phyloP scores from a whole-genome alignment of 371 early-diverging fungal genomes.

The Gilbertella persicaria region DNA sequence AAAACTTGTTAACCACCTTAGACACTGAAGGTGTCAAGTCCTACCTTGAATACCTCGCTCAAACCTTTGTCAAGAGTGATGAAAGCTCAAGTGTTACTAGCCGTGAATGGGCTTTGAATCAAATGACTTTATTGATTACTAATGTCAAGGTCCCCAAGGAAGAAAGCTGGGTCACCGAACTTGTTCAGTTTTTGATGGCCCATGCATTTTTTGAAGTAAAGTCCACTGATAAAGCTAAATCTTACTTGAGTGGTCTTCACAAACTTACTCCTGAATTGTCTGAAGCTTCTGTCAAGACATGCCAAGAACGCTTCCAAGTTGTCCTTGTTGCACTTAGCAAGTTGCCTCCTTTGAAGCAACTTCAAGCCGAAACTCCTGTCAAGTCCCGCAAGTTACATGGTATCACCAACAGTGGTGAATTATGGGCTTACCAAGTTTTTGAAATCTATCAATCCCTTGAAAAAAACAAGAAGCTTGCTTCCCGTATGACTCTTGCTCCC shows the following conservation, averaged over 20 bases:
- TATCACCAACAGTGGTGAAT: constrained; percentile 59
- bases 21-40: constrained; percentile 66
- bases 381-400: constrained; percentile 59
- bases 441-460: constrained; percentile 50
- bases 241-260: constrained; percentile 35
- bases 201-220: constrained; percentile 74
- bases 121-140: constrained; percentile 74
- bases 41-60: constrained; percentile 74
- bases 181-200: constrained; percentile 69
- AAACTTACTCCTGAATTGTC: constrained; percentile 63
- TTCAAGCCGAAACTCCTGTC: constrained; percentile 25
- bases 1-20: constrained; percentile 70
- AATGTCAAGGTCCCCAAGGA: constrained; percentile 73
- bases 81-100: constrained; percentile 34
- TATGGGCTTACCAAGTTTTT: constrained; percentile 65
- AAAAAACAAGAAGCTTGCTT: constrained; percentile 41
- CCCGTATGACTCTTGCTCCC: constrained; percentile 4
- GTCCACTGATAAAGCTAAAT: constrained; percentile 31
- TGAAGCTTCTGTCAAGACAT: constrained; percentile 51
- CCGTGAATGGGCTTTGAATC: constrained; percentile 81
- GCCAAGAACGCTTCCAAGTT: constrained; percentile 61
- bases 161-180: constrained; percentile 64
- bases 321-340: constrained; percentile 69
- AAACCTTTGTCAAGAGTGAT: constrained; percentile 54
- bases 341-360: constrained; percentile 53